A percentile compares a stretch with the other conserved stretches of the same genome.
Conservation (phyloP, 176 grass and related monocot species). For the Tillandsia leiboldiana region DNA sequence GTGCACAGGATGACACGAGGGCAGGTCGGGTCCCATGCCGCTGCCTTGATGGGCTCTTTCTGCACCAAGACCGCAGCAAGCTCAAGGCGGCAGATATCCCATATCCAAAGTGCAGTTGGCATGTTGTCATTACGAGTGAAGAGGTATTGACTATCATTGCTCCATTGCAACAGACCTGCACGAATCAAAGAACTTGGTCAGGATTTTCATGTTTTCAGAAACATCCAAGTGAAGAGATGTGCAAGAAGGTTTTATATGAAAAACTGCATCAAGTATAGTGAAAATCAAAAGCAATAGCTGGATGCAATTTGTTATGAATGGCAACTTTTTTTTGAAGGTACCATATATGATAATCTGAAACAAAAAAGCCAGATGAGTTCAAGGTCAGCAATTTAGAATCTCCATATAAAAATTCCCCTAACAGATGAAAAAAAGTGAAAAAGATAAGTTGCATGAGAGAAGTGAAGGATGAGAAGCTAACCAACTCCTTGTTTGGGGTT, state of each 20-base stretch:
- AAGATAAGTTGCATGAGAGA: background rate
- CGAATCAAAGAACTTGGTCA: background rate
- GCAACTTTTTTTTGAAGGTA: too few species aligned
- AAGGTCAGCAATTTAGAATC: too few species aligned
- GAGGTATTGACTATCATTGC: slow-evolving; percentile 73
- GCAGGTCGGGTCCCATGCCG: slow-evolving; percentile 72
- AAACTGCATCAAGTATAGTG: background rate
- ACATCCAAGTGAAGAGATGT: background rate
- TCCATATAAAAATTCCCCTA: too few species aligned
- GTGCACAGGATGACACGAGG: slow-evolving; percentile 61
- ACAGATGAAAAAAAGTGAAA: too few species aligned
- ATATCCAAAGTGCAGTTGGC: slow-evolving; percentile 87
- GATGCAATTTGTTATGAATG: too few species aligned
- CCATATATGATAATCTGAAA: too few species aligned
- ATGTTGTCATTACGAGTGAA: slow-evolving; percentile 90
- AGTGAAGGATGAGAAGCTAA: slow-evolving; percentile 29
- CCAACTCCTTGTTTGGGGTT: slow-evolving; percentile 96
- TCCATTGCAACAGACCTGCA: slow-evolving; percentile 82
- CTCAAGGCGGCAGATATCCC: slow-evolving; percentile 88
- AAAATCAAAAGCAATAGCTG: background rate
- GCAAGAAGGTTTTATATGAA: background rate
- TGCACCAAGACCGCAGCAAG: slow-evolving; percentile 78
- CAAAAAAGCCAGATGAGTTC: too few species aligned
- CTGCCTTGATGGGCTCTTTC: slow-evolving; percentile 80
- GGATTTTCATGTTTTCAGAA: slow-evolving; percentile 2